phyloP scores from a whole-genome alignment of 139 green algal species.

The Micractinium conductrix region DNA sequence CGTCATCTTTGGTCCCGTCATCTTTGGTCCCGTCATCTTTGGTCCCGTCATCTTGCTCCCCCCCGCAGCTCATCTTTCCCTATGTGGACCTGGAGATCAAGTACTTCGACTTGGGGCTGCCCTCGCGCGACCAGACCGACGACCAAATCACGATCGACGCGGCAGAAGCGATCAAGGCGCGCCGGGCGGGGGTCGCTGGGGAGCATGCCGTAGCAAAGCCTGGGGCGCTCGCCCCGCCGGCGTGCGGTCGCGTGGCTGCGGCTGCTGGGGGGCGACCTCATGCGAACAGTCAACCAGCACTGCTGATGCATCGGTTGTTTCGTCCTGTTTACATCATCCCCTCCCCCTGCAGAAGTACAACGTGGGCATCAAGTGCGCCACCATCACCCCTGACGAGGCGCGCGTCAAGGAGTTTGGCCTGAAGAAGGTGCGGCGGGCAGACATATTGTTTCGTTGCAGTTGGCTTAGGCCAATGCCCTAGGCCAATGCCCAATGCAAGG shows the following conservation, averaged over 20 bases:
- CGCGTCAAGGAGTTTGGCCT: slow-evolving; percentile 93
- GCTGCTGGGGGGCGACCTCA: not conserved
- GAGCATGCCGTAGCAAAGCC: too few species aligned
- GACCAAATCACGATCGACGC: slow-evolving; percentile 91
- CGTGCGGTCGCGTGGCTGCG: not conserved
- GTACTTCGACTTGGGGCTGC: slow-evolving; percentile 95
- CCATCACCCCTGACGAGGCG: slow-evolving; percentile 97
- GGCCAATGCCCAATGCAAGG: too few species aligned
- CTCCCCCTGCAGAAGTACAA: slow-evolving; percentile 69
- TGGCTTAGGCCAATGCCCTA: too few species aligned
- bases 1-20: not conserved
- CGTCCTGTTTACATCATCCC: not conserved
- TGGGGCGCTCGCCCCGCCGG: too few species aligned
- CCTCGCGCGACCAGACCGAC: slow-evolving; percentile 80
- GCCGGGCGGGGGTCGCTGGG: not conserved
- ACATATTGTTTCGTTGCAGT: too few species aligned
- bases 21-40: not conserved
- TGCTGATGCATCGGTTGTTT: not conserved
- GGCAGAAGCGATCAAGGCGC: slow-evolving; percentile 81
- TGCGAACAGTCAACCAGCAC: too few species aligned
- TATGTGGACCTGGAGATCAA: slow-evolving; percentile 90
- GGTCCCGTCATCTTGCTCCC: not conserved
- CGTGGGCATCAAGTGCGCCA: slow-evolving; percentile 98
- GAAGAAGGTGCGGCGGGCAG: slow-evolving; percentile 72
- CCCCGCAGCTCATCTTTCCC: slow-evolving; percentile 86